A percentile compares a stretch with the other conserved stretches of the same genome.
phyloP scores from a whole-genome alignment of 73 alveolate species.

The Paramecium primaurelia region DNA sequence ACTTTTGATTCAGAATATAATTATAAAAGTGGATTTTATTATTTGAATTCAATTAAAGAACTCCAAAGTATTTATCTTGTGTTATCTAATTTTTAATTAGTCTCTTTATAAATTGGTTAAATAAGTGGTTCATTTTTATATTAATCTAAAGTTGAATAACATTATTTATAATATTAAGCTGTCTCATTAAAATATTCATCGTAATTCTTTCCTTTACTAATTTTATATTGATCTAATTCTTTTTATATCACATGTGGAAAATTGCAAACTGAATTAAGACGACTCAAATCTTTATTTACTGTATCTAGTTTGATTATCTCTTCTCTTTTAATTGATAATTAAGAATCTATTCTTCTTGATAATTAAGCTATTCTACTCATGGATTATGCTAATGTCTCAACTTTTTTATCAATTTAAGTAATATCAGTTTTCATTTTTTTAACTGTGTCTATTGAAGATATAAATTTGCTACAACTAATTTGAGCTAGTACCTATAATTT shows the following conservation, averaged over 20 bases:
- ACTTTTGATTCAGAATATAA: conserved; percentile 2
- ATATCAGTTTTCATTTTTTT: conserved; percentile 16
- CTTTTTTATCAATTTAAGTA: conserved; percentile 34
- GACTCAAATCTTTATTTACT: conserved; percentile 37
- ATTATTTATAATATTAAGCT: not conserved
- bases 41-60: not conserved
- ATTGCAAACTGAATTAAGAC: conserved; percentile 47
- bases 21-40: not conserved
- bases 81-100: conserved; percentile 46
- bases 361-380: conserved; percentile 38
- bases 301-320: conserved; percentile 49
- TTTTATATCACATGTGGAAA: conserved; percentile 46
- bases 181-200: not conserved
- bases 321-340: conserved; percentile 35
- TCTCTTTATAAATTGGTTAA: conserved; percentile 57
- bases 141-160: conserved; percentile 37
- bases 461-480: not conserved
- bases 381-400: conserved; percentile 4
- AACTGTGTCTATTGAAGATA: not conserved
- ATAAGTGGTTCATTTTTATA: conserved; percentile 45
- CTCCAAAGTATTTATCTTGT: conserved; percentile 49
- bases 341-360: conserved; percentile 42
- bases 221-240: conserved; percentile 34
- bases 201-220: not conserved
- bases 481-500: not conserved